phyloP scores from a whole-genome alignment of 352 stramenopile genomes.

The Globisporangium radiosum region DNA sequence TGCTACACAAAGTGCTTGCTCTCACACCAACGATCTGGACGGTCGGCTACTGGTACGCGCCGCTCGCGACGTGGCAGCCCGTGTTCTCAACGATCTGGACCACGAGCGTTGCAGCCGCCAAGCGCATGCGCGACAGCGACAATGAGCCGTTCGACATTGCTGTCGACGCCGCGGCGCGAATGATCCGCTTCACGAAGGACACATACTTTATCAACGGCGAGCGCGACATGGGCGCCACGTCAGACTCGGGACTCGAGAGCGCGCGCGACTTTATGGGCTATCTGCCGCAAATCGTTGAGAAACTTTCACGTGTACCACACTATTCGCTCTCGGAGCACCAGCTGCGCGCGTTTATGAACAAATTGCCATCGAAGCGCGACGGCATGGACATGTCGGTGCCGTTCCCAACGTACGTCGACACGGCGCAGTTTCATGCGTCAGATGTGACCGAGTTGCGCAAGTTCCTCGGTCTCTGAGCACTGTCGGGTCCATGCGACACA shows the following conservation, averaged over 20 bases:
- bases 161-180: constrained; percentile 42
- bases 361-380: constrained; percentile 47
- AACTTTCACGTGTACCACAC: constrained; percentile 16
- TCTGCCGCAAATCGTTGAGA: constrained; percentile 32
- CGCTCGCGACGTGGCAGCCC: constrained; percentile 26
- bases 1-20: constrained; percentile 27
- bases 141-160: constrained; percentile 23
- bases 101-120: constrained; percentile 20
- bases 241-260: constrained; percentile 12
- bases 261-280: constrained; percentile 25
- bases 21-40: constrained; percentile 42
- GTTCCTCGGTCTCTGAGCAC: constrained; percentile 14
- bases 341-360: constrained; percentile 50
- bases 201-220: constrained; percentile 37
- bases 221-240: constrained; percentile 5
- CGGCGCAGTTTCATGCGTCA: constrained; percentile 31
- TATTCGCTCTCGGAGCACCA: constrained; percentile 27
- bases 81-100: constrained; percentile 26
- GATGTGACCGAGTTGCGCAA: constrained; percentile 25
- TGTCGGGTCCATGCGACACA: not conserved
- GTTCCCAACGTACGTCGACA: constrained; percentile 50
- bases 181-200: constrained; percentile 70
- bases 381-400: constrained; percentile 42
- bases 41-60: constrained; percentile 47
- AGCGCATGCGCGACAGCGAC: constrained; percentile 10